Evolutionary conservation across 257 asterid species (phyloP), one percentile per base, ranked within the genome.

Genomic region (Cynanchum wilfordii): DNA sequence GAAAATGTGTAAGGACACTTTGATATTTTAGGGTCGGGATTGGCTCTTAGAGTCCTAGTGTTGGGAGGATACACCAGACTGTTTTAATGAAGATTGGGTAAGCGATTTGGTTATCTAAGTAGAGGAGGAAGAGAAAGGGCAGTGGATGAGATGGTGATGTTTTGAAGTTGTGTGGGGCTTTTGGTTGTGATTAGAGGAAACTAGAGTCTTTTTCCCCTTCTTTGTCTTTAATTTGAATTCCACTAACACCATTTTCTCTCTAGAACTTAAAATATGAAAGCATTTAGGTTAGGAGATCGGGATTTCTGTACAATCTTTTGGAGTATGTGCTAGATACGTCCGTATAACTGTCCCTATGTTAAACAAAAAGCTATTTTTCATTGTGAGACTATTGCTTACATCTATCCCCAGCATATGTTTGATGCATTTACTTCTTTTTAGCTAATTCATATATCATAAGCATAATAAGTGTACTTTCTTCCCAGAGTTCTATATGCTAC

Each of bases 401-500:
- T 69, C 62, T 74, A 54, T 70, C 29, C 49, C 62, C 44, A 17
- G 29, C 38, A 19, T 68, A 36, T 30, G 36, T 3, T 70, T 36
- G 12, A 42, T 44, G 24, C 71, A 47, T 55, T 29, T 63, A 33
- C 25, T 68, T 54, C 25, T 69, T 24, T 17, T 51, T 64, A 55
- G 68, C 54, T 27, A 11, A 44, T 9, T 40, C 49, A 24, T 24
- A 30, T 29, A 69, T 27, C 54, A 68, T 45, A 68, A 17, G 68
- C 27, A 66, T 52, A 27, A 75, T 71, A 38, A 55, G 68, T 60
- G 71, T 80, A 65, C 22, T 79, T 72, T 47, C 66, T 66, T 73
- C 75, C 68, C 87, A 92, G 99, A 70, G 87, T 84, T 79, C 66
- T 90, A 74, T 87, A 85, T 83, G 91, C 95, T 73, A 87, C 96